Evolutionary conservation across 805 yeast genomes (phyloP), one percentile per base, ranked within the genome.

Genomic region (Ogataea nonfermentans): DNA sequence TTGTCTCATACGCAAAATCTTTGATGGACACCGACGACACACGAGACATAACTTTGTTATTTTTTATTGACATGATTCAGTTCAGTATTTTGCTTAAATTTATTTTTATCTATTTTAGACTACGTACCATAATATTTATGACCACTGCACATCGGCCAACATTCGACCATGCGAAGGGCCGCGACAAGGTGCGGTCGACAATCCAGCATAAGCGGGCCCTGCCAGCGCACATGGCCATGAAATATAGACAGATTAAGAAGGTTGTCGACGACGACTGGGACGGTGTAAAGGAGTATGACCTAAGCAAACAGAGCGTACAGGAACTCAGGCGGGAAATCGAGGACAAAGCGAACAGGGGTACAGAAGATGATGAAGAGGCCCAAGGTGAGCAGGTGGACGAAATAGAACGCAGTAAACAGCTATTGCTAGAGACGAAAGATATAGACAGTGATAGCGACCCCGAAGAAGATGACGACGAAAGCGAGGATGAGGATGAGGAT

Each of bases 1-100:
- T 62, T 11, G 67, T 71, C 5, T 78, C 77, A 55, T 91, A 90
- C 17, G 90, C 98, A 67, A 78, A 91, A 62, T 91, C 98, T 46
- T 80, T 78, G 13, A 87, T 78, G 1, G 79, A 71, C 24, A 81
- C 67, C 9, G 48, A 28, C 16, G 55, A 40, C 16, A 36, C 20
- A 15, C 32, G 23, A 4, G 24, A 29, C 29, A 23, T 24, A 14
- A 11, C 11, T 10, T 15, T 19, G 9, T 16, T 25, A 11, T 12
- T 10, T 6, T 32, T 8, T 13, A 16, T n/a, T n/a, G n/a, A n/a
- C n/a, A n/a, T n/a, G n/a, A n/a, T n/a, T n/a, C n/a, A n/a, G n/a
- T n/a, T n/a, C n/a, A 37, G n/a, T 11, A n/a, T 31, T 12, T 27
- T 26, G 25, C 23, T 33, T 14, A n/a, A 20, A n/a, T 17, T 7